Percentiles rank a stretch among this genome's conserved stretches.
These are phyloP conservation scores for Exophiala oligosperma DNA, from an alignment of 2,329 filamentous ascomycete genomes.

Conservation along the genomic window DNA sequence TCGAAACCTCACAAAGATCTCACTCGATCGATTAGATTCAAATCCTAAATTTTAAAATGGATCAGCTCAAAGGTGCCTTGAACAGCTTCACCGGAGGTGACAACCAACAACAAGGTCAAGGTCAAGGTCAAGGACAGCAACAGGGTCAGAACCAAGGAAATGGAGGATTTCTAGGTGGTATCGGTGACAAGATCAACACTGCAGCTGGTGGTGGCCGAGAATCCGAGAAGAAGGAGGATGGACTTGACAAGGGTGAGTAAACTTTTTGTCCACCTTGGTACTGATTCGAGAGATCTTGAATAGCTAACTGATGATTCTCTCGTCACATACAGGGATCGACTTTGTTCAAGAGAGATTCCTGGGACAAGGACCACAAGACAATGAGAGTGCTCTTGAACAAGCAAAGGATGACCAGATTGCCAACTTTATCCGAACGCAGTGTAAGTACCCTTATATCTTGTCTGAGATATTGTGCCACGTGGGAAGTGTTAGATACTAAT, in stretches of 20 bases:
- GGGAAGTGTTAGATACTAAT: not conserved
- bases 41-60: conserved; percentile 15
- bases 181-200: conserved; percentile 70
- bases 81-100: conserved; percentile 27
- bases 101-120: conserved; percentile 10
- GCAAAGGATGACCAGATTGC: conserved; percentile 79
- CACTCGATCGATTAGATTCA: not conserved
- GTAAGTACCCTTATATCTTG: not conserved
- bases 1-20: not conserved
- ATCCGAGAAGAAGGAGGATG: conserved; percentile 80
- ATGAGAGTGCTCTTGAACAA: conserved; percentile 73
- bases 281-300: not conserved
- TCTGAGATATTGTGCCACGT: not conserved
- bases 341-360: conserved; percentile 74
- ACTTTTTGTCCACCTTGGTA: conserved; percentile 1
- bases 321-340: conserved; percentile 62
- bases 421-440: conserved; percentile 65
- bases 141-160: conserved; percentile 19
- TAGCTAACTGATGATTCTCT: too few relatives aligned
- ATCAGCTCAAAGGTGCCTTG: conserved; percentile 27
- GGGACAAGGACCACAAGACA: conserved; percentile 68
- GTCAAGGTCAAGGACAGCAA: too few relatives aligned
- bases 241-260: conserved; percentile 72
- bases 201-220: conserved; percentile 70
- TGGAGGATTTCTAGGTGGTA: conserved; percentile 51